Evolutionary conservation across 345 rosid genomes (phyloP).

Genomic region (Litchi chinensis): DNA sequence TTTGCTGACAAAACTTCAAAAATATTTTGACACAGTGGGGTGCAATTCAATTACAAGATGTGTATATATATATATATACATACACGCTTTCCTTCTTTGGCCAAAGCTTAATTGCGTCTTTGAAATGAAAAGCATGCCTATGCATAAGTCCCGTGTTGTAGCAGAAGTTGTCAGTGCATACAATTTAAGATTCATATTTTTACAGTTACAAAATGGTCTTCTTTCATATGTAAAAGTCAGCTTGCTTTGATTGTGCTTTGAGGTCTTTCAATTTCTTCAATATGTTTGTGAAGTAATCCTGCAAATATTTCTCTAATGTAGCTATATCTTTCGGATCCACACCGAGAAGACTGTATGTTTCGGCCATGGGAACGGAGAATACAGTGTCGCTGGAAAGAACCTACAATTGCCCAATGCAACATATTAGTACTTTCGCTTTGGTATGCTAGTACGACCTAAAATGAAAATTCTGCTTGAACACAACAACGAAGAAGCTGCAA

Average conservation of each 20-base stretch:
- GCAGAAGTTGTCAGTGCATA: not conserved
- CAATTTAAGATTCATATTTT: constrained; percentile 2
- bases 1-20: not conserved
- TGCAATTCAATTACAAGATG: not conserved
- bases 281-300: constrained; percentile 92
- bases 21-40: not conserved
- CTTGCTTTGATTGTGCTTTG: constrained; percentile 93
- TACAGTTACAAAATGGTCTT: constrained; percentile 13
- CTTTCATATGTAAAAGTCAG: constrained; percentile 66
- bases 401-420: constrained; percentile 32
- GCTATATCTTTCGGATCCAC: constrained; percentile 75
- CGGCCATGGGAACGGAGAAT: constrained; percentile 80
- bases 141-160: constrained; percentile 6
- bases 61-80: no score
- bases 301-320: constrained; percentile 82
- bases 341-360: constrained; percentile 73
- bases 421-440: not conserved
- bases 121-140: not conserved
- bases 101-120: not conserved
- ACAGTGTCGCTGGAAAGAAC: constrained; percentile 86
- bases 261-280: constrained; percentile 90
- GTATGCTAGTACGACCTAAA: no score
- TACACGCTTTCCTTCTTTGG: not conserved
- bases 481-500: no score
- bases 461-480: no score